Evolutionary conservation across 2,329 filamentous ascomycete species (phyloP), one percentile per base, ranked within the genome.

Genomic region (Nothomitra cinnamomea): DNA sequence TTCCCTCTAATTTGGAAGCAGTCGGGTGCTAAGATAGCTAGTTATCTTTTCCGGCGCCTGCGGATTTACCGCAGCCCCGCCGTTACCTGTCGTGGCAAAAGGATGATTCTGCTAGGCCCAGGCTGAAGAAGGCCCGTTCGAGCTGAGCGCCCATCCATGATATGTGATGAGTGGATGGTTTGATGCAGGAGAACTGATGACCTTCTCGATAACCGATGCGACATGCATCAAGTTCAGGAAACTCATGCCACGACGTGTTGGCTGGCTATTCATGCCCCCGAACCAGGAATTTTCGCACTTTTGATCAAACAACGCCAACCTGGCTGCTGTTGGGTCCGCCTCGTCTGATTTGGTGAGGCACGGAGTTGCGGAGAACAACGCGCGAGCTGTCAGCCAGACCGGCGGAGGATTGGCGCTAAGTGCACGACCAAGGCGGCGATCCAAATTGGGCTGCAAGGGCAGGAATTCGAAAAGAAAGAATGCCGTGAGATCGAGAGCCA

Each of bases 181-280:
- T 25, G 22, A 48, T 48, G 43, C 43, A 48, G 43, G 43, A 48
- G 43, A 28, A 48, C 22, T 48, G 43, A 48, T 48, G 43, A 48
- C 43, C 43, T 25, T 25, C 24, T 17, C 21, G 21, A 48, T 28
- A 48, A 21, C 43, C 21, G 43, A 48, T 48, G 43, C 43, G 43
- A 48, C 43, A 28, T 48, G 43, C 43, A 28, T 48, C 22, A 25
- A 25, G 12, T 19, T 41, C 4, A 19, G 17, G 5, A 41, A 41
- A 19, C 13, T 41, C 12, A 48, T 48, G 43, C 43, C 43, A 48
- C 43, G 43, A 12, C 43, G 21, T 48, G 43, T 21, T 48, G 43
- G 43, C 43, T 48, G 43, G 22, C 42, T 45, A 22, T 19, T 12
- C 42, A 22, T 12, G 42, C 12, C 28, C n/a, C 19, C 43, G 21